Conservation (phyloP, 169 alveolate genomes). For the Plasmodium sp. region DNA sequence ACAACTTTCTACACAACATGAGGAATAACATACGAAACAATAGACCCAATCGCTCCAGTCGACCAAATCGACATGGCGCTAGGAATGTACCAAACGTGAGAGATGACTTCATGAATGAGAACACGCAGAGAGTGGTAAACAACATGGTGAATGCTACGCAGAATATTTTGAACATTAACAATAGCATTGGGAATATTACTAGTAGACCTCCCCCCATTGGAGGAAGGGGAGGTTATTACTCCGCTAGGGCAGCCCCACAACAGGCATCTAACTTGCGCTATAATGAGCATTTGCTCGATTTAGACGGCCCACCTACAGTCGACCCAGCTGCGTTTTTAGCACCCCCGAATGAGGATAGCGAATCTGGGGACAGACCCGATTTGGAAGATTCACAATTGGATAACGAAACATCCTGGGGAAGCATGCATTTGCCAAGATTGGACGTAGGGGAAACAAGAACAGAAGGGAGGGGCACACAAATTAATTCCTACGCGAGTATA, state of each 20-base stretch:
- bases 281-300: neutral
- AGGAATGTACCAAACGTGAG: neutral
- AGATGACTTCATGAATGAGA: neutral
- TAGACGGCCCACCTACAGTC: neutral
- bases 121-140: neutral
- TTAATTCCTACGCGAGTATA: neutral
- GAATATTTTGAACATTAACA: constrained; percentile 15
- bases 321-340: neutral
- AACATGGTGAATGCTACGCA: constrained; percentile 17
- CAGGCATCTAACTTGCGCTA: neutral
- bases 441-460: neutral
- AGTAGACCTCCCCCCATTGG: neutral
- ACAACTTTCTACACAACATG: neutral
- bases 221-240: neutral
- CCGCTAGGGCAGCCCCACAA: neutral
- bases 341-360: neutral
- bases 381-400: neutral
- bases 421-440: neutral
- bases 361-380: neutral
- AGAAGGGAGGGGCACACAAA: neutral
- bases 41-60: neutral
- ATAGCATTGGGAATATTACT: neutral
- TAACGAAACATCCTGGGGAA: neutral
- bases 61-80: neutral
- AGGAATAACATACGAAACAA: neutral